Base-by-base conservation (phyloP, 2,329 filamentous ascomycete species). In the Diaporthe sp. region DNA sequence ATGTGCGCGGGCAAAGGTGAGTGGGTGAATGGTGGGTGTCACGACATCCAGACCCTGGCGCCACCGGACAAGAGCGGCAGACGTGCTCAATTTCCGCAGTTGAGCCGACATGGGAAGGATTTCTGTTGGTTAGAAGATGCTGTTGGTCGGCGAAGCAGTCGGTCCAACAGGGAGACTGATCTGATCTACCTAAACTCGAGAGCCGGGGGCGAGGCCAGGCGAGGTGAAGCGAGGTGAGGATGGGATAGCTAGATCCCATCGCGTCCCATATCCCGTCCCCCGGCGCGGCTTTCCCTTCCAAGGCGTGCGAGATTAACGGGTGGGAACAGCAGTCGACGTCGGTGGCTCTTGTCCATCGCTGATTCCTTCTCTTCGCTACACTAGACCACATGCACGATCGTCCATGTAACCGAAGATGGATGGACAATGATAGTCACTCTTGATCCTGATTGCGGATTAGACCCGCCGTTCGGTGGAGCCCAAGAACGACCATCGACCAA, bases 71-170 rank as follows among this genome's bases (percentile, higher is more conserved):
- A n/a, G 28, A 25, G 28, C 12, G n/a, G 15, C 19, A 25, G 25
- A 34, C 13, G 17, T 46, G 71, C 10, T 31, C 44, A 62, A 55
- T 72, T 53, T 62, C 71, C 71, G 71, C 71, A 62, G 44, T 25
- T 53, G 71, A 53, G 53, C 34, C 57, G 57, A 44, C 13, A 51
- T n/a, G 28, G 44, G 42, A 53, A 61, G 70, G 70, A 72, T 39
- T 51, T 15, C 31, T 55, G 65, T 70, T 70, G 65, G 65, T 51
- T 42, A 22, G 10, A 17, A 25, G 6, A n/a, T 53, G 31, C 13
- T 51, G 25, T 61, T n/a, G 55, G 55, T 61, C 25, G 17, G 34
- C 17, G 28, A 49, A 68, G 28, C 34, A 25, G 46, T 68, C 46
- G 46, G 15, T 25, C 65, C 46, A 42, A 55, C 34, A 25, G 46